These are phyloP conservation scores for Chrysoporthe cubensis DNA, from an alignment of 2,329 filamentous ascomycete genomes.

Conservation along the genomic window DNA sequence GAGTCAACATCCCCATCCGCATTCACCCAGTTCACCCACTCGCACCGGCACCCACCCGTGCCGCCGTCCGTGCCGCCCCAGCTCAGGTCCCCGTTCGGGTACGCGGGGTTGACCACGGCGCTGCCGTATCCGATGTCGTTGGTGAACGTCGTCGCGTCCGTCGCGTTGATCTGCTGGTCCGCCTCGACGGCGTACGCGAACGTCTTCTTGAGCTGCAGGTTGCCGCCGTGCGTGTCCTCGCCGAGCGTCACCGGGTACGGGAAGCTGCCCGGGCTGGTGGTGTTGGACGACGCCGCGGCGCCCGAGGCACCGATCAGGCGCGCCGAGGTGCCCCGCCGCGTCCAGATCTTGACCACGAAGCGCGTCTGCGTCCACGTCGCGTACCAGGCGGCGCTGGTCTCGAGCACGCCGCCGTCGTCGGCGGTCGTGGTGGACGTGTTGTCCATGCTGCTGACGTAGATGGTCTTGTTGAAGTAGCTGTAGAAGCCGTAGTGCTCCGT, in stretches of 20 bases:
- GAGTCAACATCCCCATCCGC: constrained; percentile 26
- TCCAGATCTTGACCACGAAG: constrained; percentile 70
- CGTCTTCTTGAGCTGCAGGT: constrained; percentile 54
- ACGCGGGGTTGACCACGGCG: constrained; percentile 55
- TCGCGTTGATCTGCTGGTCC: constrained; percentile 48
- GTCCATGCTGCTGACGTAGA: constrained; percentile 71
- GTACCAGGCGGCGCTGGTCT: constrained; percentile 57
- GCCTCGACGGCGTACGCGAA: constrained; percentile 58
- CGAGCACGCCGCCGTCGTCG: constrained; percentile 55
- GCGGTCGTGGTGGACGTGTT: constrained; percentile 48
- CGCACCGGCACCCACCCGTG: constrained; percentile 63
- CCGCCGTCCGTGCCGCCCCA: constrained; percentile 67
- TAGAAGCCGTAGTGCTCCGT: constrained; percentile 95
- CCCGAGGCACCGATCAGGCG: constrained; percentile 41
- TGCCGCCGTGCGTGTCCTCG: constrained; percentile 66
- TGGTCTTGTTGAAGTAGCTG: constrained; percentile 84
- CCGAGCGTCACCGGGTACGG: constrained; percentile 66
- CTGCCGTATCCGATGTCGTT: constrained; percentile 58
- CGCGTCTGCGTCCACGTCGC: constrained; percentile 65
- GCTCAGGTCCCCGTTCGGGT: constrained; percentile 45
- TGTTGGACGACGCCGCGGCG: constrained; percentile 34
- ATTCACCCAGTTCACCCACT: constrained; percentile 59
- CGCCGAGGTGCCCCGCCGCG: constrained; percentile 49
- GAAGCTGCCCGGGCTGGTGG: constrained; percentile 59
- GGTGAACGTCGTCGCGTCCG: constrained; percentile 48